Evolutionary conservation across 148 eudicot species (phyloP), one percentile per base, ranked within the genome.

Genomic region (Camellia granthamiana): DNA sequence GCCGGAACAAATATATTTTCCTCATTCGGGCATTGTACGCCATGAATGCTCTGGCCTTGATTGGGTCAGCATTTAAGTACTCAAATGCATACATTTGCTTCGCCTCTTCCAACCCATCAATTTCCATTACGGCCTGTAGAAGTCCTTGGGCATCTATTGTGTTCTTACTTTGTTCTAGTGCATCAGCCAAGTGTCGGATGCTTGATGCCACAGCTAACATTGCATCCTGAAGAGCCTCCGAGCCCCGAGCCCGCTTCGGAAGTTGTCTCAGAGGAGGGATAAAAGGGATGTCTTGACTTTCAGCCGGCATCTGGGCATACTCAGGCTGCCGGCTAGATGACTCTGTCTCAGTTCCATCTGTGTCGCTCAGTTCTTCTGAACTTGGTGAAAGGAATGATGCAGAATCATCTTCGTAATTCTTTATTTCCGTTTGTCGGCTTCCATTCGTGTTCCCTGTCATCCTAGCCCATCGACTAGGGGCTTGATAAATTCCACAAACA

Each of bases 31-130:
- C 16, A 52, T 66, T 66, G 49, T 77, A 77, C 3, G 80, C 13
- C 80, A 77, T 77, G 62, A 77, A 77, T 44, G 80, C 80, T 77
- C 80, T 65, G 38, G 80, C 80, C 66, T 77, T 77, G 47, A 77
- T 19, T 2, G 80, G 80, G 30, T 77, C 80, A 66, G 73, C 80
- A 77, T 77, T 77, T 42, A 77, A 77, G 59, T 66, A 77, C 80
- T 77, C 80, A 38, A 77, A 77, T 5, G 80, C 80, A 66, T 77
- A 77, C 80, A 77, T 77, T 52, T 77, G 72, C 47, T 68, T 66
- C 5, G 80, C 80, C 72, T 77, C 80, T 66, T 77, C 80, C 80
- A 77, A 77, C 49, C 62, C 80, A 55, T 77, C 72, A 47, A 77
- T 77, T 51, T 77, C 80, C 80, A 77, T 77, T 4, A 77, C 80